Evolutionary conservation across 148 eudicot genomes (phyloP), one percentile per base, ranked within the genome.

Genomic region (Chenopodium berlandieri): DNA sequence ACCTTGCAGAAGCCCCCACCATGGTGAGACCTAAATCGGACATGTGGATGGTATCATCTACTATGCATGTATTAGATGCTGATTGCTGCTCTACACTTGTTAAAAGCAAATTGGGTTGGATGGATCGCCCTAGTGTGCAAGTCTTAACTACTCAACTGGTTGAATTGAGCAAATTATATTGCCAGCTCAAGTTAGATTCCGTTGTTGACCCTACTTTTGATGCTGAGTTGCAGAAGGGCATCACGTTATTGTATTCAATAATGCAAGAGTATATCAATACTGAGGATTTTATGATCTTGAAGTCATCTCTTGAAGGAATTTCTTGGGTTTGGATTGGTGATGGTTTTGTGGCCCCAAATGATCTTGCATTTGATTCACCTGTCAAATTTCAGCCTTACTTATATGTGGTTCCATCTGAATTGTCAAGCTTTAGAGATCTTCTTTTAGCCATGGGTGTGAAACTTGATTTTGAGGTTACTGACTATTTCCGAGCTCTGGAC

Each of bases 261-360:
- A 84, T 96, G 92, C 97, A 91, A 82, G 92, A 88, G 83, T 89
- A 86, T 85, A 83, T 91, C 70, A 68, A 83, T 72, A 80, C 88
- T 25, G 88, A 85, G 79, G 95, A 92, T 69, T 84, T 90, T 44
- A 27, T 64, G 47, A 30, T 77, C 77, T 80, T 96, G 44, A 91
- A 85, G 80, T 88, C 95, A 83, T 84, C 90, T 50, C 90, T 96
- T 79, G 84, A 88, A 85, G 95, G 91, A 82, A 86, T 92, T 86
- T 83, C 90, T 69, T 96, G 97, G 94, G 92, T 96, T 81, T 96
- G 99, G 99, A 93, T 94, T 77, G 97, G 99, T 74, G 99, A 96
- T 89, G 98, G 94, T 75, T 96, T 96, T 87, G 93, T 94, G 77
- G 71, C 90, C 31, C 86, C 98, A 75, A 84, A 85, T 86, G 89